Conservation (phyloP, 306 rosid genomes). For the Casuarina equisetifolia region DNA sequence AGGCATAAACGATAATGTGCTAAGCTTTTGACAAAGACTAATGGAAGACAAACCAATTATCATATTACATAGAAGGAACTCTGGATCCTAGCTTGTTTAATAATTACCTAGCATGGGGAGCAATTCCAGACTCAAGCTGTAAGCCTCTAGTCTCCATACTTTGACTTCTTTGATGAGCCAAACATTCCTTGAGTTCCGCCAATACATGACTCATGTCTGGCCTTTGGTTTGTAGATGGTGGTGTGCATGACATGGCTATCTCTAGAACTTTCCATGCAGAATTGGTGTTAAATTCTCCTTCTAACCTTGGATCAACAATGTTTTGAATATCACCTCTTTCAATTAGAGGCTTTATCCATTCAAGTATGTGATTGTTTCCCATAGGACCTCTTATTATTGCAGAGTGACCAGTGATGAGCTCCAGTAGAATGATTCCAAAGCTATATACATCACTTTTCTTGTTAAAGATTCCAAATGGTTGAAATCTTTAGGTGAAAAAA, state of each 20-base stretch:
- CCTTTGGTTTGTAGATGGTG: not conserved
- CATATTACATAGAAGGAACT: not conserved
- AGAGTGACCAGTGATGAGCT: conserved; percentile 23
- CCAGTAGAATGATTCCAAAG: conserved; percentile 27
- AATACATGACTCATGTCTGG: conserved; percentile 32
- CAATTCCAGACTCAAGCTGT: not conserved
- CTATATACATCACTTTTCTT: conserved; percentile 28
- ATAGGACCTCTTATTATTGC: conserved; percentile 9
- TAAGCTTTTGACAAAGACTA: too few species aligned
- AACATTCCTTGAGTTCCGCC: conserved; percentile 27
- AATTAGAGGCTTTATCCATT: conserved; percentile 13
- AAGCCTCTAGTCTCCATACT: not conserved
- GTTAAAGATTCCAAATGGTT: not conserved
- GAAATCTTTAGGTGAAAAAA: not conserved
- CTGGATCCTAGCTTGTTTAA: not conserved
- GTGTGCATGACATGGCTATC: conserved; percentile 29
- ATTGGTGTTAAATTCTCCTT: conserved; percentile 13
- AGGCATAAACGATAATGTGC: too few species aligned
- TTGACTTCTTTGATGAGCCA: conserved; percentile 7
- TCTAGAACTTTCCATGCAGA: conserved; percentile 36
- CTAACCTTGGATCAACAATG: conserved; percentile 21
- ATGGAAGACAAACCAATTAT: too few species aligned
- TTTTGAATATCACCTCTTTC: conserved; percentile 20
- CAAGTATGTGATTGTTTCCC: conserved; percentile 2
- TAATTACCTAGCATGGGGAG: not conserved